Percentiles rank a stretch among this genome's conserved stretches.
Evolutionary conservation across 345 rosid genomes (phyloP).

Genomic region (Populus pruinosa): DNA sequence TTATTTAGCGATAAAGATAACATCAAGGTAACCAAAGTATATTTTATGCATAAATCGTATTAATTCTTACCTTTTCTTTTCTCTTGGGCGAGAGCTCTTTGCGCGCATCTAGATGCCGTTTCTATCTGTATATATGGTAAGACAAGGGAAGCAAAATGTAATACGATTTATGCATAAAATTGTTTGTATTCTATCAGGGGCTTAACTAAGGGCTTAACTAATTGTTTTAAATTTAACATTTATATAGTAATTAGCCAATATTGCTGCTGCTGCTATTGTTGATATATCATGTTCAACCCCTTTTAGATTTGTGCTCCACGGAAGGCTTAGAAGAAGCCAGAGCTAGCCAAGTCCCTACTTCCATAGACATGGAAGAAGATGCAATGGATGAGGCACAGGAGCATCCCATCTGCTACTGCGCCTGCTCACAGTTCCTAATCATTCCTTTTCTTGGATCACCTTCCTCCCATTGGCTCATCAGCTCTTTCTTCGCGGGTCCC

Average conservation of each 20-base stretch:
- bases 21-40: not conserved
- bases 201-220: not conserved
- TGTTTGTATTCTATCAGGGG: not conserved
- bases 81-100: not conserved
- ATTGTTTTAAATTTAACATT: not conserved
- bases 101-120: not conserved
- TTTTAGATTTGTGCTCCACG: slow-evolving; percentile 17
- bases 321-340: slow-evolving; percentile 19
- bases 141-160: not conserved
- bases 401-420: slow-evolving; percentile 11
- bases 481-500: slow-evolving; percentile 18
- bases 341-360: slow-evolving; percentile 28
- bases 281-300: not conserved
- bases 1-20: not conserved
- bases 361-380: slow-evolving; percentile 15
- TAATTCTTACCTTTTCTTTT: not conserved
- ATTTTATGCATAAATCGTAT: not conserved
- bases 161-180: too few species aligned
- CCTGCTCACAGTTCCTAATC: slow-evolving; percentile 6
- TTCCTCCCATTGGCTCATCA: slow-evolving; percentile 4
- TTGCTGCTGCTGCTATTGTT: not conserved
- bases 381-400: slow-evolving; percentile 1
- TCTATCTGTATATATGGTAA: not conserved
- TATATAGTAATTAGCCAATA: not conserved
- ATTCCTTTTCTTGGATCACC: slow-evolving; percentile 6